phyloP scores from a whole-genome alignment of 2,329 filamentous ascomycete species.

The Zymoseptoria brevis region DNA sequence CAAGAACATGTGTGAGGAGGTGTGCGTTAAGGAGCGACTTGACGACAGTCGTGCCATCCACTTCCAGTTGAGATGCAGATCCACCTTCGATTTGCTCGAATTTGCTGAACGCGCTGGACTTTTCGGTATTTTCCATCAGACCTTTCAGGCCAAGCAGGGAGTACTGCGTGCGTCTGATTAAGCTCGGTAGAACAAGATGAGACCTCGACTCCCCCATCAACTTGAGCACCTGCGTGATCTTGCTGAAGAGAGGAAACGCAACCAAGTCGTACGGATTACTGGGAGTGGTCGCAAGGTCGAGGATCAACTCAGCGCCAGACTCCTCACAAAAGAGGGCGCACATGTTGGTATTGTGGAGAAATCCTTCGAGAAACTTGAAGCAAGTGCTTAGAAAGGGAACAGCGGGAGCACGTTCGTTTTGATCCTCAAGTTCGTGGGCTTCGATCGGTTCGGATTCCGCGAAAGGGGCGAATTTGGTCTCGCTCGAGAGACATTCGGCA shows the following conservation, averaged over 20 bases:
- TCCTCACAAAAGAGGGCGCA: slow-evolving; percentile 67
- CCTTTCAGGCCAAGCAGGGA: slow-evolving; percentile 61
- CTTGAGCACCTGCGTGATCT: slow-evolving; percentile 66
- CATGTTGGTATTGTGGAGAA: slow-evolving; percentile 65
- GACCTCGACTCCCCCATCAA: slow-evolving; percentile 73
- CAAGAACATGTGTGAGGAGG: slow-evolving; percentile 66
- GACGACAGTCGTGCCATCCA: slow-evolving; percentile 63
- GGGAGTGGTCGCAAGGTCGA: slow-evolving; percentile 76
- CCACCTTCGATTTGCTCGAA: slow-evolving; percentile 24
- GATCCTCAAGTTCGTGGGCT: slow-evolving; percentile 38
- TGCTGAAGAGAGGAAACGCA: slow-evolving; percentile 58
- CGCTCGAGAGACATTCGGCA: slow-evolving; percentile 4
- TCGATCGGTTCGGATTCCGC: neutral
- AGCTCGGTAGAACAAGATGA: slow-evolving; percentile 70
- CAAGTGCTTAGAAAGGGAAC: slow-evolving; percentile 62
- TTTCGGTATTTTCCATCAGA: slow-evolving; percentile 43
- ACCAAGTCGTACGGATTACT: slow-evolving; percentile 69
- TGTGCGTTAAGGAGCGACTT: slow-evolving; percentile 73
- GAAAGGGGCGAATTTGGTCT: neutral
- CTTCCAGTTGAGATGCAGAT: slow-evolving; percentile 22
- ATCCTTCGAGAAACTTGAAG: slow-evolving; percentile 67
- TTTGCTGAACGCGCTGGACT: slow-evolving; percentile 15
- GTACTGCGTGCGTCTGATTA: slow-evolving; percentile 65
- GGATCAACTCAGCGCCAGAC: slow-evolving; percentile 72
- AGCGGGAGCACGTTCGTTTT: slow-evolving; percentile 17